Conservation (phyloP, 176 grass and related monocot species). For the Oryza australiensis region DNA sequence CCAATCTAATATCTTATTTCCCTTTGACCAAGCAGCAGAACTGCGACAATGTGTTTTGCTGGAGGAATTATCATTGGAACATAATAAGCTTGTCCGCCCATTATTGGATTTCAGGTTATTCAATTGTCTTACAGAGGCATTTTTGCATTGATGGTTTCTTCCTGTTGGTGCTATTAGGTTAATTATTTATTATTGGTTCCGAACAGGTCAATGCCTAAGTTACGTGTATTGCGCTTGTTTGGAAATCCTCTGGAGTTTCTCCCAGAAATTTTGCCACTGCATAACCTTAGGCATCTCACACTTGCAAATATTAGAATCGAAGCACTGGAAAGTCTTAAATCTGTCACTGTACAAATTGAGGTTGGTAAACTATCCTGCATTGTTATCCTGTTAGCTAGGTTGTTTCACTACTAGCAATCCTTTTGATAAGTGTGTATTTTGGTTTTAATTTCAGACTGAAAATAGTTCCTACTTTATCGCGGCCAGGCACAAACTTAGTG, state of each 20-base stretch:
- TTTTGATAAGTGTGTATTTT: constrained; percentile 3
- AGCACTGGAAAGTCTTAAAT: constrained; percentile 88
- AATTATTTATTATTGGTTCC: constrained; percentile 55
- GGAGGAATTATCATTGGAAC: constrained; percentile 89
- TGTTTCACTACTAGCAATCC: constrained; percentile 22
- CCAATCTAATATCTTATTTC: neutral
- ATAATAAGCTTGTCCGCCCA: constrained; percentile 93
- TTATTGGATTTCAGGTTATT: constrained; percentile 99
- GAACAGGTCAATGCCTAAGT: constrained; percentile 89
- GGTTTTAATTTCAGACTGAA: constrained; percentile 76
- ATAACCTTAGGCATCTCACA: constrained; percentile 90
- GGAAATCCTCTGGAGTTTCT: constrained; percentile 98
- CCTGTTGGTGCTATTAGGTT: constrained; percentile 36
- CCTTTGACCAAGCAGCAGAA: constrained; percentile 66
- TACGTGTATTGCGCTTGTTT: constrained; percentile 85
- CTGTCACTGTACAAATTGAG: constrained; percentile 93
- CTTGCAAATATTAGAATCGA: constrained; percentile 99
- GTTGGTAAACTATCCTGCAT: constrained; percentile 45
- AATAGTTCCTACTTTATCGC: constrained; percentile 88
- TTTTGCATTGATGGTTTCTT: constrained; percentile 33
- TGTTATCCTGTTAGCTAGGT: constrained; percentile 18
- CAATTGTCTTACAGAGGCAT: constrained; percentile 33
- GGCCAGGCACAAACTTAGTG: constrained; percentile 90
- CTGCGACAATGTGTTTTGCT: constrained; percentile 85
- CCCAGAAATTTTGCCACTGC: constrained; percentile 92